Conservation (phyloP, 768 basidiomycete genomes). For the Galerina marginata region DNA sequence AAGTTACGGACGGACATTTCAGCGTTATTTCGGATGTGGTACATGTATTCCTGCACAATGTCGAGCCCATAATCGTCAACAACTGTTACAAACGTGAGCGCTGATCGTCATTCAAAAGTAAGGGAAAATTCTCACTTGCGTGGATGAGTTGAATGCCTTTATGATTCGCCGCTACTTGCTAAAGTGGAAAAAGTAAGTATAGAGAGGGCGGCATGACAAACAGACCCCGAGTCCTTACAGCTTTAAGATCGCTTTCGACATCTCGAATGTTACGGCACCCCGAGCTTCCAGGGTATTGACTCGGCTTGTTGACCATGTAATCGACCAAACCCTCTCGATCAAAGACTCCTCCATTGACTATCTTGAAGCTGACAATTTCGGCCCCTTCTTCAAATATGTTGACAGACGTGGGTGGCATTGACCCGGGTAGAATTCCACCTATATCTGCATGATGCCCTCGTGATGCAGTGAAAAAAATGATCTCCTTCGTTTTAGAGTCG, state of each 20-base stretch:
- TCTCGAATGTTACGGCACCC: conserved; percentile 88
- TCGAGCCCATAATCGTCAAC: conserved; percentile 85
- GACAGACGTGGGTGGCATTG: conserved; percentile 93
- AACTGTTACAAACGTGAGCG: conserved; percentile 46
- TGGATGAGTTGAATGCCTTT: conserved; percentile 89
- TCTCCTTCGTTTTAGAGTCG: conserved; percentile 61
- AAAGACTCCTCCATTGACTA: conserved; percentile 84
- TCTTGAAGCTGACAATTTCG: conserved; percentile 88
- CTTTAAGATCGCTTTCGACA: conserved; percentile 91
- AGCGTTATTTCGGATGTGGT: conserved; percentile 87
- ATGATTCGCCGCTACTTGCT: conserved; percentile 96
- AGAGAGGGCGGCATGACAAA: background rate
- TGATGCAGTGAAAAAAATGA: conserved; percentile 93
- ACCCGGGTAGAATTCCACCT: conserved; percentile 90
- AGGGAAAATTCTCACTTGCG: conserved; percentile 50
- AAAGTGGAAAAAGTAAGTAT: conserved; percentile 6
- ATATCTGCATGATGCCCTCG: conserved; percentile 95
- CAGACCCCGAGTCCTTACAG: conserved; percentile 53
- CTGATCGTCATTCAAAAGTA: conserved; percentile 12
- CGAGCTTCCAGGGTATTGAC: conserved; percentile 81
- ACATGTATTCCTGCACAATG: conserved; percentile 94
- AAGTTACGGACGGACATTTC: conserved; percentile 86
- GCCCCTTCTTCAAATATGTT: conserved; percentile 96
- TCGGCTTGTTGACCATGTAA: conserved; percentile 83
- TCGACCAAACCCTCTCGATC: conserved; percentile 76